Conservation (phyloP, 2,329 filamentous ascomycete species). For the Fusarium compactum region DNA sequence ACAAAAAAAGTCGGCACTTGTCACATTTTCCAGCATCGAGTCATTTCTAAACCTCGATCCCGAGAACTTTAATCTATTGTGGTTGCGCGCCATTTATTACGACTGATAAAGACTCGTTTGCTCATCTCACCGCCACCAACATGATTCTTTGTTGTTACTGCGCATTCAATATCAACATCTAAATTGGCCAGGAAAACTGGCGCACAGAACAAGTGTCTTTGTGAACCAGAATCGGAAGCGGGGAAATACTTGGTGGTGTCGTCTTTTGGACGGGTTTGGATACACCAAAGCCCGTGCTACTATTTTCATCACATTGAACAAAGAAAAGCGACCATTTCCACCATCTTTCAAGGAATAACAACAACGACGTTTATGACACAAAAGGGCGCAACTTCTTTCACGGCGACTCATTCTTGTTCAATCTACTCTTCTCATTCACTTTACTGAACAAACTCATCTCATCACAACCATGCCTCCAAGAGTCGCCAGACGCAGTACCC, state of each 20-base stretch:
- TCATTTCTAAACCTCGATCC: not conserved
- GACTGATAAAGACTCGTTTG: slow-evolving; percentile 6
- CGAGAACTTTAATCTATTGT: not conserved
- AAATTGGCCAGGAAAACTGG: slow-evolving; percentile 38
- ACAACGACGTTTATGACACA: slow-evolving; percentile 36
- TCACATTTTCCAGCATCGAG: not conserved
- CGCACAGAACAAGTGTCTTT: slow-evolving; percentile 21
- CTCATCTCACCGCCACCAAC: slow-evolving; percentile 38
- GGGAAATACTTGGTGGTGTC: slow-evolving; percentile 9
- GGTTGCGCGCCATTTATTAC: not conserved
- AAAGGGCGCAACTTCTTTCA: slow-evolving; percentile 27
- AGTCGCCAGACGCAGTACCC: slow-evolving; percentile 34
- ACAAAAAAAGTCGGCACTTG: slow-evolving; percentile 26
- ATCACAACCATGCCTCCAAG: slow-evolving; percentile 43
- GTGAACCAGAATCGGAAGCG: slow-evolving; percentile 9
- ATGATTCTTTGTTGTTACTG: slow-evolving; percentile 47
- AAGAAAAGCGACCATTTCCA: slow-evolving; percentile 12
- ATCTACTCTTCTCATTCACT: slow-evolving; percentile 4
- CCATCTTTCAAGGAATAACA: slow-evolving; percentile 8
- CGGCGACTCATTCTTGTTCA: slow-evolving; percentile 6
- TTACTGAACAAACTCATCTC: not conserved
- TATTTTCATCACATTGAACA: slow-evolving; percentile 40
- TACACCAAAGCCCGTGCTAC: slow-evolving; percentile 25
- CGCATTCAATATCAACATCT: slow-evolving; percentile 25
- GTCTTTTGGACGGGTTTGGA: slow-evolving; percentile 12